Evolutionary conservation across 2,329 filamentous ascomycete genomes (phyloP), one percentile per base, ranked within the genome.

Genomic region (Stagonosporopsis cucurbitacearum): DNA sequence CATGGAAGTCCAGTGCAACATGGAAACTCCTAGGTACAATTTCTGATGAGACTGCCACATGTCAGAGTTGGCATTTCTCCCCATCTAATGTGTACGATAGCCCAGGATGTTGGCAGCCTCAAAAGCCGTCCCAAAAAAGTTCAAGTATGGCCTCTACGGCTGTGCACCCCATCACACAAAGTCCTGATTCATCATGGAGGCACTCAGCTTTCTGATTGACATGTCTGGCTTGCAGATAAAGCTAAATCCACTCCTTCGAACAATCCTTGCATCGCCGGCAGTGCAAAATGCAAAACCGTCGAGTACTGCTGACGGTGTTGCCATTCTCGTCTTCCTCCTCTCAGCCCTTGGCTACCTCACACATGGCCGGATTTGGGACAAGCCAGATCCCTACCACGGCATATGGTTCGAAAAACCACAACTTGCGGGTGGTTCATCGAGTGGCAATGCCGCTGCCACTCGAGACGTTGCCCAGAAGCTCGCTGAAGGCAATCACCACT

Each of bases 391-490:
- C 5, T 77, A 82, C 52, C 63, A 77, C 33, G 71, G 82, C 60
- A 69, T 82, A 22, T 80, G 75, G 64, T 85, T 78, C 46, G 78
- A 84, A 60, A 75, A 76, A 33, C 82, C 82, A 15, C 82, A 82
- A 57, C 59, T 79, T 48, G 71, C 71, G 36, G 65, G 74, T 46
- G 71, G 70, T 30, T 60, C 50, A n/a, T 60, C 61, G 26, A 62
- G 41, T 41, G 58, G 53, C 41, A 58, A 60, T 11, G 40, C 58
- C 12, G 28, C 53, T 26, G 35, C 57, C n/a, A 81, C 80, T 0
- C 75, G 80, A 39, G 77, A 84, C 57, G 78, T 84, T 54, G 77
- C 78, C 0, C 71, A 78, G 52, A 77, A 76, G 40, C 63, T 81
- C 11, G 69, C 74, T 26, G 75, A 81, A 53, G 70, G 73, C 1